phyloP scores from a whole-genome alignment of 1,284 basidiomycete genomes.

The Somion occarium region DNA sequence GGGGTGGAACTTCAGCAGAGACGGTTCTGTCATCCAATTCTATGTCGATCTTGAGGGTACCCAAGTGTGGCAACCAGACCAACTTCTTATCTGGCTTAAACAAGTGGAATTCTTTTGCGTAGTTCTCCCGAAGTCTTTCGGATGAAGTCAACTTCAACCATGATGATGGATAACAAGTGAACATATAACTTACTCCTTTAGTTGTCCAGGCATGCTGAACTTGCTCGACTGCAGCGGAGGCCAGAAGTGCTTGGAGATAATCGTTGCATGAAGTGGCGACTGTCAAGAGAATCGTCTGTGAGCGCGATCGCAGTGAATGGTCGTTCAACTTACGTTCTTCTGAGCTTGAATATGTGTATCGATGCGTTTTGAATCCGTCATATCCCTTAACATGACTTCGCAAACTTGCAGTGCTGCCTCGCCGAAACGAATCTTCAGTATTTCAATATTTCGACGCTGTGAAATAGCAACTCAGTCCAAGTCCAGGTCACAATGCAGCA shows the following conservation, averaged over 20 bases:
- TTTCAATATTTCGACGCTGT: slow-evolving; percentile 87
- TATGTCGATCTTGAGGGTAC: slow-evolving; percentile 74
- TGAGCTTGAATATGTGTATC: slow-evolving; percentile 81
- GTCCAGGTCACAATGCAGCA: slow-evolving; percentile 2
- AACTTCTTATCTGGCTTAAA: slow-evolving; percentile 91
- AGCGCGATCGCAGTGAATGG: slow-evolving; percentile 4
- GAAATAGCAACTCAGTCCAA: background rate
- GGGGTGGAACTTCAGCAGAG: slow-evolving; percentile 72
- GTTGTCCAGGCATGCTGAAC: slow-evolving; percentile 79
- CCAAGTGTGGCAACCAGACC: slow-evolving; percentile 82
- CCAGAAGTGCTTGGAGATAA: slow-evolving; percentile 94
- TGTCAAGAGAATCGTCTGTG: slow-evolving; percentile 21
- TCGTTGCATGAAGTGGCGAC: slow-evolving; percentile 77
- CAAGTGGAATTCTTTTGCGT: slow-evolving; percentile 68
- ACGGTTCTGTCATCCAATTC: slow-evolving; percentile 77
- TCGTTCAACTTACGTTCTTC: slow-evolving; percentile 43
- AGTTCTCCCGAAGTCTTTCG: slow-evolving; percentile 66
- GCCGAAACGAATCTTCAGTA: slow-evolving; percentile 90
- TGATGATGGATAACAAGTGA: background rate
- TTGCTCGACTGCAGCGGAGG: slow-evolving; percentile 72
- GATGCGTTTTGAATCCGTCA: slow-evolving; percentile 87
- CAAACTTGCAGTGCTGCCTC: slow-evolving; percentile 87
- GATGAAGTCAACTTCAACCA: slow-evolving; percentile 1
- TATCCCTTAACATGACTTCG: slow-evolving; percentile 95
- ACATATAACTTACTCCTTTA: slow-evolving; percentile 54